A percentile compares a stretch with the other conserved stretches of the same genome.
These are phyloP conservation scores for Claviceps cyperi DNA, from an alignment of 2,329 filamentous ascomycete species.

Conservation along the genomic window DNA sequence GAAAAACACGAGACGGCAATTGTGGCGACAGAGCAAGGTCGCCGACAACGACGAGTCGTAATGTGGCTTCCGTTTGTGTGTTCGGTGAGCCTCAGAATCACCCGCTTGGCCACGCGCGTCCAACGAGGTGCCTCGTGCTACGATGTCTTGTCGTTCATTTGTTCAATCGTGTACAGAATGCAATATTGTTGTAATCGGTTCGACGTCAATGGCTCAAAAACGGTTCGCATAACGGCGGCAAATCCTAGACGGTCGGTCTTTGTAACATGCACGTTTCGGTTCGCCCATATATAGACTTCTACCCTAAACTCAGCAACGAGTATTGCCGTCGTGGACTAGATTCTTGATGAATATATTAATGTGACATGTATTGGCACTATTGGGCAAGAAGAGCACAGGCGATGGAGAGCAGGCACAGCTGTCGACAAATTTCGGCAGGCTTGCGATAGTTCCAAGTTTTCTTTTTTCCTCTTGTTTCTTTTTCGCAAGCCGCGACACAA, in stretches of 20 bases:
- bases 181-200: not conserved
- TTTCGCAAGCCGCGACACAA: not conserved
- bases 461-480: not conserved
- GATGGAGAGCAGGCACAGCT: not conserved
- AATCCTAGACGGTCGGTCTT: not conserved
- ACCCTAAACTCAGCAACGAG: not conserved
- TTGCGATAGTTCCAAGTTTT: not conserved
- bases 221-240: not conserved
- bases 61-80: not conserved
- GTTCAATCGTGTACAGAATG: not conserved
- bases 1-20: not conserved
- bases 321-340: not conserved
- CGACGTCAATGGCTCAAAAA: not conserved
- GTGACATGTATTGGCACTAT: not conserved
- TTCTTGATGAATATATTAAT: not conserved
- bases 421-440: not conserved
- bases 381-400: not conserved
- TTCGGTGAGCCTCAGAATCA: not conserved
- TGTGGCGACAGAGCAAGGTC: not conserved
- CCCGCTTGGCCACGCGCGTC: not conserved
- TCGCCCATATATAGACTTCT: not conserved
- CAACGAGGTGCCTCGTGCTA: not conserved
- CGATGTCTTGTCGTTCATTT: not conserved
- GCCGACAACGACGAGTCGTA: not conserved
- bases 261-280: not conserved